These are phyloP conservation scores for Sorghum bicolor DNA, from an alignment of 176 grass and related monocot genomes.

Conservation along the genomic window DNA sequence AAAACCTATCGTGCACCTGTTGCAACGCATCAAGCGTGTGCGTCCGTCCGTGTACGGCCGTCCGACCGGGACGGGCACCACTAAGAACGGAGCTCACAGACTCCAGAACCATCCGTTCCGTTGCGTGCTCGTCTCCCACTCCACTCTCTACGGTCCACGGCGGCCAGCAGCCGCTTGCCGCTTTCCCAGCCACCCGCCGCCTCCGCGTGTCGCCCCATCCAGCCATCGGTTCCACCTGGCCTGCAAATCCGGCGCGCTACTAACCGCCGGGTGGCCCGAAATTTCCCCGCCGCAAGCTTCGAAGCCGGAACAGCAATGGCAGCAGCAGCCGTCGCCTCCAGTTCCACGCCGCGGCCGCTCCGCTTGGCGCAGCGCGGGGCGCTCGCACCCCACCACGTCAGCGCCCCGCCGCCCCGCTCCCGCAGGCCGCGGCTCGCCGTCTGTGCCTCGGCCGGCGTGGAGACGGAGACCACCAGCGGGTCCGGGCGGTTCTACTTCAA, in stretches of 20 bases:
- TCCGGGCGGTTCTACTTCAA: slow-evolving; percentile 76
- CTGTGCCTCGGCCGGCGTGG: slow-evolving; percentile 12
- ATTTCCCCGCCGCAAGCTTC: slow-evolving; percentile 7
- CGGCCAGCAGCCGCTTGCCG: background rate
- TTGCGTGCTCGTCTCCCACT: background rate
- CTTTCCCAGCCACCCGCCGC: slow-evolving; percentile 19
- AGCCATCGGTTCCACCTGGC: slow-evolving; percentile 2
- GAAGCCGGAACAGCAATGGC: background rate
- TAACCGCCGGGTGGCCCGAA: background rate
- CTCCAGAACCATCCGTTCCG: background rate
- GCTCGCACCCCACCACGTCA: background rate
- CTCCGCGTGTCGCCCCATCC: slow-evolving; percentile 21
- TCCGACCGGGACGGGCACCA: background rate
- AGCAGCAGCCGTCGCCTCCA: slow-evolving; percentile 29
- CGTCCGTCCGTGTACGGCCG: background rate
- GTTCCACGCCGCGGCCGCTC: slow-evolving; percentile 7
- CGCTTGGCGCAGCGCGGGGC: background rate
- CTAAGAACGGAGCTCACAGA: too few species aligned
- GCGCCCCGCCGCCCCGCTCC: background rate
- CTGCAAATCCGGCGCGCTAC: slow-evolving; percentile 16
- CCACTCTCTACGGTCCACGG: background rate
- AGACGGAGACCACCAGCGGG: background rate
- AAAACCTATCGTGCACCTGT: background rate
- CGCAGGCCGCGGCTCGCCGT: slow-evolving; percentile 32
- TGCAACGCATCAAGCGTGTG: background rate